Evolutionary conservation across 2,329 filamentous ascomycete genomes (phyloP), one percentile per base, ranked within the genome.

Genomic region (Rachicladosporium sp.): DNA sequence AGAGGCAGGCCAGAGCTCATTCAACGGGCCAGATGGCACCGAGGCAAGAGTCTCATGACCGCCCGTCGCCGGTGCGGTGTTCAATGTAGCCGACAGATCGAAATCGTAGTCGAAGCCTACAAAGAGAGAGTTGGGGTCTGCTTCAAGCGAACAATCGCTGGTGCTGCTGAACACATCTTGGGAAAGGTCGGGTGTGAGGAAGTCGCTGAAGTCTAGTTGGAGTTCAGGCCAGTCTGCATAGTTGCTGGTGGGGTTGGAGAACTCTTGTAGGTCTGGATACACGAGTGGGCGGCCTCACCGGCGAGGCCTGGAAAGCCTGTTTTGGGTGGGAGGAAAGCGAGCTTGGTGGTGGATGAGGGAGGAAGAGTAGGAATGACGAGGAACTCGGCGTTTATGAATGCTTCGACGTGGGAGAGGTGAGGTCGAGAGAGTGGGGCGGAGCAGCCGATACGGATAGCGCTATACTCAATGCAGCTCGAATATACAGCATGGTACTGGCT

Each of bases 161-260:
- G 23, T 27, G 23, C 9, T n/a, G 12, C 21, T 21, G 12, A 33
- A 29, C 21, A 19, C 39, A 41, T 41, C 21, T 30, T 41, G 29
- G 10, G 10, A 27, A 12, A 40, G 31, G 39, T 41, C 39, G 34
- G 36, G 39, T 31, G 27, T 41, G n/a, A 41, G 39, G 35, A 41
- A 41, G 15, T 41, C 39, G 31, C 34, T 36, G 31, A 41, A 37
- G 39, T 37, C 34, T 37, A 41, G 39, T 37, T 33, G 29, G 11
- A 41, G 39, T 9, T 34, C 36, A 33, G 34, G 23, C 39, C 39
- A 41, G 39, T 41, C 33, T 41, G 30, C 39, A 41, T 41, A 41
- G 19, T 41, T 10, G 4, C 11, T 21, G 3, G 19, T 10, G 23
- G 29, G 13, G 33, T 36, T 19, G 23, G 27, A 19, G 33, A 29